Evolutionary conservation across 106 monocot species (phyloP).

Genomic region (Dendrobium catenatum): DNA sequence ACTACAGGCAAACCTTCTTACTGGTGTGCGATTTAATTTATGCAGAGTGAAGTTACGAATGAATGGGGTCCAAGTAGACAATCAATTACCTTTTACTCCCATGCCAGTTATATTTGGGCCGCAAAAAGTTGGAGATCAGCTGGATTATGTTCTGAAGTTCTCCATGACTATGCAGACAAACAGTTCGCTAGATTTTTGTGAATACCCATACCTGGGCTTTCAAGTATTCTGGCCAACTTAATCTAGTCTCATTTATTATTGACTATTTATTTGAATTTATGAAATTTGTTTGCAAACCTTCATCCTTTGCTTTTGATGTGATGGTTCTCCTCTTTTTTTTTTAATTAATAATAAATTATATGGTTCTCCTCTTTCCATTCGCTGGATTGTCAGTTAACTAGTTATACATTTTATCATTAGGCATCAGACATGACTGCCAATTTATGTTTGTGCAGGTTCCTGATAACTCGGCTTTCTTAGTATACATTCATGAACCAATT

Average conservation of each 20-base stretch:
- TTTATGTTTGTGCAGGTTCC: slow-evolving; percentile 43
- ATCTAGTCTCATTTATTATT: not conserved
- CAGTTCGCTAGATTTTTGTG: slow-evolving; percentile 63
- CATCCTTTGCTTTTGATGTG: not conserved
- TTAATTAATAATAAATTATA: not conserved
- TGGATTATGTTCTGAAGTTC: slow-evolving; percentile 69
- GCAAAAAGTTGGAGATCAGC: slow-evolving; percentile 45
- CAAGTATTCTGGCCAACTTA: slow-evolving; percentile 38
- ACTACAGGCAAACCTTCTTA: not conserved
- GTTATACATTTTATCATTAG: not conserved
- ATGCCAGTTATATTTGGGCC: slow-evolving; percentile 90
- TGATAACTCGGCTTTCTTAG: slow-evolving; percentile 64
- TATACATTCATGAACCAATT: slow-evolving; percentile 95
- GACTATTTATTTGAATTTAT: not conserved
- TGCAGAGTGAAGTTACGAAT: slow-evolving; percentile 83
- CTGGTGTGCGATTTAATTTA: slow-evolving; percentile 12
- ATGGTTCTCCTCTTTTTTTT: not conserved
- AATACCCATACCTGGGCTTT: slow-evolving; percentile 80
- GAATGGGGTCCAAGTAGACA: slow-evolving; percentile 76
- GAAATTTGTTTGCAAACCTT: not conserved
- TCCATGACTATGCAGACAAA: slow-evolving; percentile 77
- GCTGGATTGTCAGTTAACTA: not conserved
- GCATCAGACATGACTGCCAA: slow-evolving; percentile 6
- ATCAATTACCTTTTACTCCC: slow-evolving; percentile 87
- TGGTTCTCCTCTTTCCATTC: not conserved